Base-by-base conservation (phyloP, 495 filamentous ascomycete genomes). In the Penicillium canariense region DNA sequence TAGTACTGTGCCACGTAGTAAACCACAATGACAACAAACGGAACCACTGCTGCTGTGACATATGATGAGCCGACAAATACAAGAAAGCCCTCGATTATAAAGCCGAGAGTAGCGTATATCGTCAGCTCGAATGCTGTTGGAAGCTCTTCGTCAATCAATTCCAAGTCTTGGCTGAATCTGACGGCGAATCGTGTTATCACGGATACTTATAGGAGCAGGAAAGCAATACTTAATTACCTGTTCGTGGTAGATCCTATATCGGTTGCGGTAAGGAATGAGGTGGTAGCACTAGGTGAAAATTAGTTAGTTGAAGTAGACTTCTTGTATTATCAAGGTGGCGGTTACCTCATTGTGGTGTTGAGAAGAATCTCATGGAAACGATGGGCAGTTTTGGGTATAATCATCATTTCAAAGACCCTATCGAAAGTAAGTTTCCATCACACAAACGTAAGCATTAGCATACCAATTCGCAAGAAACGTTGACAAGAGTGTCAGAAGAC, bases 101-200 rank as follows among this genome's bases (percentile, higher is more conserved):
- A 60, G 22, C 48, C 27, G 3, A 66, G 49, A 5, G 32, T 46
- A 10, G 42, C 31, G 39, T 60, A 50, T 5, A 60, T 26, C 7
- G 60, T 56, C 4, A 55, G 22, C 14, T 63, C 63, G 4, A 66
- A 54, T 7, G 56, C 36, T 3, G 36, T 14, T 2, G 60, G 57
- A 9, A 66, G 83, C 18, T 77, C 70, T 0, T 81, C 72, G 47
- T 84, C 84, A 23, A 77, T 69, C 39, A 73, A 68, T 48, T 82
- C 76, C 3, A 84, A 66, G 11, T 69, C 57, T 59, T 78, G 26
- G 31, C 50, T 48, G 65, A 66, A 63, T 50, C 61, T 64, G 18
- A 4, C 8, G 18, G 15, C 25, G 25, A 35, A 31, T 42, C n/a
- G 18, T 9, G 44, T 54, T 49, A 60, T 35, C 10, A 17, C 3